A percentile compares a stretch with the other conserved stretches of the same genome.
These are phyloP conservation scores for Pythium phragmiticola DNA, from an alignment of 352 stramenopile species.

Conservation along the genomic window DNA sequence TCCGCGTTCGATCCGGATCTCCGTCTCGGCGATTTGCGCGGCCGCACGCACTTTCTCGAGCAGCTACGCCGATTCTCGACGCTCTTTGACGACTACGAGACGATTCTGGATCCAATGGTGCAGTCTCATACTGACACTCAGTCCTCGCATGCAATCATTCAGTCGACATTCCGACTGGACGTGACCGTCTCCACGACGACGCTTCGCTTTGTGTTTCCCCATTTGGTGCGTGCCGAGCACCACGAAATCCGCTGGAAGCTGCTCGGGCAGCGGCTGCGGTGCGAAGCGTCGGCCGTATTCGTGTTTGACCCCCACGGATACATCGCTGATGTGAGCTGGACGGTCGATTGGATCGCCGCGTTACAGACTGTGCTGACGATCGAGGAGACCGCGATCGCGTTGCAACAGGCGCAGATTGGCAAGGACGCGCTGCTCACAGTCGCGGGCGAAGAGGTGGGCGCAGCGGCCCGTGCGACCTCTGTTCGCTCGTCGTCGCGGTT, in stretches of 20 bases:
- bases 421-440: conserved; percentile 7
- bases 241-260: conserved; percentile 11
- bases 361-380: conserved; percentile 17
- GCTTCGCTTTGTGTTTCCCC: conserved; percentile 14
- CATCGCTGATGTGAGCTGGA: conserved; percentile 8
- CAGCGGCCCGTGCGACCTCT: too few species aligned
- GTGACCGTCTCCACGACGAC: conserved; percentile 8
- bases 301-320: conserved; percentile 4
- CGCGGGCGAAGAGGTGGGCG: not conserved
- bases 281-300: not conserved
- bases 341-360: conserved; percentile 11
- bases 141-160: not conserved
- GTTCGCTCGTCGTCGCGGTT: too few species aligned
- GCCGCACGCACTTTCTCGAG: conserved; percentile 10
- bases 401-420: conserved; percentile 8
- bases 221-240: conserved; percentile 11
- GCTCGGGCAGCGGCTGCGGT: conserved; percentile 11
- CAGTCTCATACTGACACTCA: not conserved
- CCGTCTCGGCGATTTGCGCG: conserved; percentile 4
- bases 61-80: conserved; percentile 11
- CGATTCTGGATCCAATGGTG: not conserved
- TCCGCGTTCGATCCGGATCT: conserved; percentile 1
- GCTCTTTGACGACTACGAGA: conserved; percentile 9
- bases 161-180: not conserved
- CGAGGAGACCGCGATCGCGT: conserved; percentile 19